Conservation (phyloP, 805 yeast species). For the Candida easanensis region DNA sequence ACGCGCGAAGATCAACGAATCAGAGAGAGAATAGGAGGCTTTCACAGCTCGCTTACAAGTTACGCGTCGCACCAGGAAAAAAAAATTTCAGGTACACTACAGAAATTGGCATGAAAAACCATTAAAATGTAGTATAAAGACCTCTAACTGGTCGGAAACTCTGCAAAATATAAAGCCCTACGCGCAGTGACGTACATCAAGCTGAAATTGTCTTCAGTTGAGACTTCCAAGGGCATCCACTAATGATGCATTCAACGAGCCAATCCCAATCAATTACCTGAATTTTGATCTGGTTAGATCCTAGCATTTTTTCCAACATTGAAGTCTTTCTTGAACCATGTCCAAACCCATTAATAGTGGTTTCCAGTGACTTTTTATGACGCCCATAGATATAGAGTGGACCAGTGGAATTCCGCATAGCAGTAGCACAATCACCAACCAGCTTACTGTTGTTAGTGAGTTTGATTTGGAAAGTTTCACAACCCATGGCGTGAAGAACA, state of each 20-base stretch:
- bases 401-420: not conserved
- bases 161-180: no score
- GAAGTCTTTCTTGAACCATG: slow-evolving; percentile 4
- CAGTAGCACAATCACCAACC: slow-evolving; percentile 7
- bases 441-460: slow-evolving; percentile 10
- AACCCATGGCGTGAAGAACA: slow-evolving; percentile 46
- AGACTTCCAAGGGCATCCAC: slow-evolving; percentile 27
- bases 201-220: not conserved
- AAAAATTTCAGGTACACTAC: no score
- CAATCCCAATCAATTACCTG: slow-evolving; percentile 58
- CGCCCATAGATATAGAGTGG: slow-evolving; percentile 14
- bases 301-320: not conserved
- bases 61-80: no score
- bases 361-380: slow-evolving; percentile 1
- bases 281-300: not conserved
- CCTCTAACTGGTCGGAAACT: no score
- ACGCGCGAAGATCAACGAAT: no score
- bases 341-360: slow-evolving; percentile 3
- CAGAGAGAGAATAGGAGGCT: no score
- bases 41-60: no score
- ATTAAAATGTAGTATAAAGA: no score
- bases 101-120: no score
- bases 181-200: no score
- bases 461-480: slow-evolving; percentile 20
- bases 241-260: slow-evolving; percentile 61